These are phyloP conservation scores for Aspergillus fijiensis DNA, from an alignment of 2,329 filamentous ascomycete genomes.

Conservation along the genomic window DNA sequence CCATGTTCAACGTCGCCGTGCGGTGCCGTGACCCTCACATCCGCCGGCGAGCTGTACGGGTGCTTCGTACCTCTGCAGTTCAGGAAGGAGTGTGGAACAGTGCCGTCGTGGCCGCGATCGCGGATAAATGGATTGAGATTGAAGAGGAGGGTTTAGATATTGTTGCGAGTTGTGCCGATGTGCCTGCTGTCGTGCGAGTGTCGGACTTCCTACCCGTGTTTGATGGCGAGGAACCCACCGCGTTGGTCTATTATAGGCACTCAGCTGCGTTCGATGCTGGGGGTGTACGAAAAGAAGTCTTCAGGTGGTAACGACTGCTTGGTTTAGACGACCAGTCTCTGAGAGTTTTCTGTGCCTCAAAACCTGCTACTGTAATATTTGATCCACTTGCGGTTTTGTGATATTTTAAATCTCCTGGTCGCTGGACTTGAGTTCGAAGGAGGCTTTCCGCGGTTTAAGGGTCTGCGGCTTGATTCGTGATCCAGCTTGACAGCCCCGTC, in stretches of 20 bases:
- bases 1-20: not conserved
- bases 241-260: not conserved
- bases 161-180: not conserved
- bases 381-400: too few relatives aligned
- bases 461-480: too few relatives aligned
- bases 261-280: not conserved
- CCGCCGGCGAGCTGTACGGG: not conserved
- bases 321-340: too few relatives aligned
- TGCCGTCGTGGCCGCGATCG: not conserved
- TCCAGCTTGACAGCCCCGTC: too few relatives aligned
- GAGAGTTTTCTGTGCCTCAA: too few relatives aligned
- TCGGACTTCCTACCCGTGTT: not conserved
- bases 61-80: not conserved
- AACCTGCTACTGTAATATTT: too few relatives aligned
- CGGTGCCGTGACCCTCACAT: not conserved
- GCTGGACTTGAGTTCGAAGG: too few relatives aligned
- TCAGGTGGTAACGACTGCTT: not conserved
- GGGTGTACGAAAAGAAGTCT: not conserved
- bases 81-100: not conserved
- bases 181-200: not conserved
- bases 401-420: too few relatives aligned
- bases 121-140: conserved; percentile 1
- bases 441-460: too few relatives aligned
- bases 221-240: not conserved
- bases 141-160: not conserved